These are phyloP conservation scores for Pleurotus salmoneostramineus DNA, from an alignment of 768 basidiomycete species.

Conservation along the genomic window DNA sequence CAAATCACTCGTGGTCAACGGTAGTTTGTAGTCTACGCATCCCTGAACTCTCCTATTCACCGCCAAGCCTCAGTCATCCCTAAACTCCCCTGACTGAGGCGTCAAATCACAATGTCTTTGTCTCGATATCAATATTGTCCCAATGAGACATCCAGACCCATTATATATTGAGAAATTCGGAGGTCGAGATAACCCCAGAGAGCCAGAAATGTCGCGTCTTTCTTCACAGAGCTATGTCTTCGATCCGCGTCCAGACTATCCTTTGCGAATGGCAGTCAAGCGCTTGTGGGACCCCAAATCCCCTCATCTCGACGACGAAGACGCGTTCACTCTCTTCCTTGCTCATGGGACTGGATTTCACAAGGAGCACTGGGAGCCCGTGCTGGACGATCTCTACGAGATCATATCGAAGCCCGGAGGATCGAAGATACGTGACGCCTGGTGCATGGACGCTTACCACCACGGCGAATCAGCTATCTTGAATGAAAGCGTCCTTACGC, in stretches of 20 bases:
- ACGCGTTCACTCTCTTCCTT: constrained; percentile 44
- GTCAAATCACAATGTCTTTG: too few relatives aligned
- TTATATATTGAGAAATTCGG: too few relatives aligned
- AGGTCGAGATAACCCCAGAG: too few relatives aligned
- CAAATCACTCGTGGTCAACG: neutral
- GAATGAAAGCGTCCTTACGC: constrained; percentile 38
- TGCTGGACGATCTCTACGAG: constrained; percentile 39
- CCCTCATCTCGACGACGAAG: constrained; percentile 26
- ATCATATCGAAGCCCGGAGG: constrained; percentile 17
- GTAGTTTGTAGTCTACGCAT: neutral
- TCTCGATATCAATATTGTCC: too few relatives aligned
- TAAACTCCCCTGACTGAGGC: neutral
- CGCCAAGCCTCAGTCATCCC: neutral
- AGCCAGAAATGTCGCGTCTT: constrained; percentile 8
- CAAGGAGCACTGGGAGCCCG: constrained; percentile 60
- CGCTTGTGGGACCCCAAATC: constrained; percentile 41
- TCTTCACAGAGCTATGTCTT: constrained; percentile 34
- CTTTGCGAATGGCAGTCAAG: constrained; percentile 43
- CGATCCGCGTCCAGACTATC: constrained; percentile 50
- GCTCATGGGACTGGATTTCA: constrained; percentile 53
- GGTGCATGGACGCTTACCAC: constrained; percentile 51
- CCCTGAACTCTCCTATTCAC: neutral
- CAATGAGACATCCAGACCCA: too few relatives aligned
- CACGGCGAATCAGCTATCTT: constrained; percentile 49
- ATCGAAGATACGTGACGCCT: constrained; percentile 41